Evolutionary conservation across 331 rosid genomes (phyloP), one percentile per base, ranked within the genome.

Genomic region (Telfairia occidentalis): DNA sequence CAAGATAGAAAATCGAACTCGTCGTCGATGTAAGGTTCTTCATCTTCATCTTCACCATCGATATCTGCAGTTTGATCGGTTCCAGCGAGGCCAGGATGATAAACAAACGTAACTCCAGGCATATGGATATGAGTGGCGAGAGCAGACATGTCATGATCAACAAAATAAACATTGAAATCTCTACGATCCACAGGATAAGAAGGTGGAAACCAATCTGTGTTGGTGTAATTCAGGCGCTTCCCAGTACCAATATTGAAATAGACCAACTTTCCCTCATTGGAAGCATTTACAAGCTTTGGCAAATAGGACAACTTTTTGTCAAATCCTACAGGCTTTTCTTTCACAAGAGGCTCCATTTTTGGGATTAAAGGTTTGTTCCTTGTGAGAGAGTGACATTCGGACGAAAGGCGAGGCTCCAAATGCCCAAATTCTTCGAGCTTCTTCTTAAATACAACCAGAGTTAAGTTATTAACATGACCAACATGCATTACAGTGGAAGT

Each of bases 1-100:
- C 98, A 94, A 4, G 84, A 86, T 21, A 83, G 86, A 73, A 94
- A 91, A 80, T 94, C 86, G 50, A 94, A 94, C 75, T 90, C 96
- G 57, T 87, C 88, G 29, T 90, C 96, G 1, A 87, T 23, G 53
- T 80, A 84, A 1, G 92, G 85, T 57, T 91, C 96, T 46, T 83
- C 5, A 10, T 83, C 87, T 21, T 54, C 90, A 16, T 83, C 87
- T 0, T 30, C 85, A 0, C 7, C 18, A 5, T 5, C 64, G 23
- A 6, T 49, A 40, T 72, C 64, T 50, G 60, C 58, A 0, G 67
- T 32, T 1, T 5, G 74, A 76, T 83, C 58, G 2, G 35, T 79
- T 70, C 90, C 97, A 26, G 92, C 90, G 76, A 94, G 84, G 8
- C 92, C 97, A 9, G 98, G 98, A 71, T 91, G 96, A 85, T 91